Conservation (phyloP, 257 asterid species). For the Solanum microdontum region DNA sequence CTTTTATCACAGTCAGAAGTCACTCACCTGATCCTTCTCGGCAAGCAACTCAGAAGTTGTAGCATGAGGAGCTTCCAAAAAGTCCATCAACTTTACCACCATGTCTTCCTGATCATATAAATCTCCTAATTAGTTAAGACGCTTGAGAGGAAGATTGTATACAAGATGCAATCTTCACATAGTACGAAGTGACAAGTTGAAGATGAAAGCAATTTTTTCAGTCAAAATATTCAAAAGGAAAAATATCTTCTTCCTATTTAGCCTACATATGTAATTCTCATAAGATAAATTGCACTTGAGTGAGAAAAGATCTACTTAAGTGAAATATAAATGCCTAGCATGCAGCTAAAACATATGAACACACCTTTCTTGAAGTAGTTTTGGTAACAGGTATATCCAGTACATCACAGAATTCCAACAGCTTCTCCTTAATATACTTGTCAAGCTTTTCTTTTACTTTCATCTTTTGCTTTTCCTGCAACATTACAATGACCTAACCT, state of each 20-base stretch:
- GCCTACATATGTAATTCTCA: background rate
- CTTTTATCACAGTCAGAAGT: background rate
- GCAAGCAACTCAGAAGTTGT: conserved; percentile 60
- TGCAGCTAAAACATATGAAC: conserved; percentile 8
- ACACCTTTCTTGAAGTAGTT: conserved; percentile 64
- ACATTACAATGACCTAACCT: background rate
- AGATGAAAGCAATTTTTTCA: background rate
- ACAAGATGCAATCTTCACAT: background rate
- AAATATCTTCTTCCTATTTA: background rate
- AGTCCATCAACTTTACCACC: conserved; percentile 58
- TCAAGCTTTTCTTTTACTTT: conserved; percentile 77
- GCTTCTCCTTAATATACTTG: conserved; percentile 77
- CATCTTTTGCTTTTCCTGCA: conserved; percentile 72
- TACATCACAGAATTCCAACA: conserved; percentile 68
- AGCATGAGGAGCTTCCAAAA: conserved; percentile 80
- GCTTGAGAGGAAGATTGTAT: background rate
- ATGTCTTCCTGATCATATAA: conserved; percentile 66
- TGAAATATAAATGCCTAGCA: background rate
- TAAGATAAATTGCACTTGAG: background rate
- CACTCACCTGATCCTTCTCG: conserved; percentile 71
- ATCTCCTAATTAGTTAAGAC: background rate
- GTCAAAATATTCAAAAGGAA: background rate
- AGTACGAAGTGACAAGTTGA: background rate
- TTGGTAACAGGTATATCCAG: conserved; percentile 64
- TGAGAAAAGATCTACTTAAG: background rate